A percentile compares a stretch with the other conserved stretches of the same genome.
Evolutionary conservation across 495 filamentous ascomycete genomes (phyloP).

Genomic region (Lasiosphaeria ovina): DNA sequence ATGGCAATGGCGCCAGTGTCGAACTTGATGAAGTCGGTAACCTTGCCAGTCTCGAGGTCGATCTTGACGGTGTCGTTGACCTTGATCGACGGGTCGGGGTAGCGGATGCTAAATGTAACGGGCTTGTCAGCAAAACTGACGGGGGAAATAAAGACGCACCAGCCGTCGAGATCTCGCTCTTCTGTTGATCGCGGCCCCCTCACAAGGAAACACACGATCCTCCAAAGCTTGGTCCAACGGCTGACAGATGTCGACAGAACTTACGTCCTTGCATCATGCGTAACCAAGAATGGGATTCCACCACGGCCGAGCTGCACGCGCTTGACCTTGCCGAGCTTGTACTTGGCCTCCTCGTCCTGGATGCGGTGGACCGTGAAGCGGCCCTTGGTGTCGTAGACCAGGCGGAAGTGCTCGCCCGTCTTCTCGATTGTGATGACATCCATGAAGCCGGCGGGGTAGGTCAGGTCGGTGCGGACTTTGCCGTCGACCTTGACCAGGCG

Average conservation of each 20-base stretch:
- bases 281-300: constrained; percentile 99
- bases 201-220: constrained; percentile 45
- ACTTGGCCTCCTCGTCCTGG: constrained; percentile 94
- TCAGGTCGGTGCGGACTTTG: constrained; percentile 98
- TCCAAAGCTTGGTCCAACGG: constrained; percentile 99
- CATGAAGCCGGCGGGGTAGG: constrained; percentile 98
- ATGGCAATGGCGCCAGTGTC: constrained; percentile 97
- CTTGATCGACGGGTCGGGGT: constrained; percentile 96
- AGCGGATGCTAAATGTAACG: constrained; percentile 74
- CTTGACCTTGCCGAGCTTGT: constrained; percentile 99
- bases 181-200: constrained; percentile 15
- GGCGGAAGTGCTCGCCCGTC: constrained; percentile 99
- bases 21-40: constrained; percentile 92
- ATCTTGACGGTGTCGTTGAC: constrained; percentile 99
- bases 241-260: constrained; percentile 94
- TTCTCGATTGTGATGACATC: constrained; percentile 99
- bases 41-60: constrained; percentile 93
- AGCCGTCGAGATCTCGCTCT: constrained; percentile 40
- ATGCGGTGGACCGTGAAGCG: constrained; percentile 99
- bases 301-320: constrained; percentile 97
- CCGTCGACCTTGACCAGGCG: constrained; percentile 98
- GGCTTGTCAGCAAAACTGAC: constrained; percentile 40
- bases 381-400: constrained; percentile 99
- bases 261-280: constrained; percentile 99
- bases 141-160: constrained; percentile 40